phyloP scores from a whole-genome alignment of 2,329 filamentous ascomycete species.

The Epicoccum sorghinum region DNA sequence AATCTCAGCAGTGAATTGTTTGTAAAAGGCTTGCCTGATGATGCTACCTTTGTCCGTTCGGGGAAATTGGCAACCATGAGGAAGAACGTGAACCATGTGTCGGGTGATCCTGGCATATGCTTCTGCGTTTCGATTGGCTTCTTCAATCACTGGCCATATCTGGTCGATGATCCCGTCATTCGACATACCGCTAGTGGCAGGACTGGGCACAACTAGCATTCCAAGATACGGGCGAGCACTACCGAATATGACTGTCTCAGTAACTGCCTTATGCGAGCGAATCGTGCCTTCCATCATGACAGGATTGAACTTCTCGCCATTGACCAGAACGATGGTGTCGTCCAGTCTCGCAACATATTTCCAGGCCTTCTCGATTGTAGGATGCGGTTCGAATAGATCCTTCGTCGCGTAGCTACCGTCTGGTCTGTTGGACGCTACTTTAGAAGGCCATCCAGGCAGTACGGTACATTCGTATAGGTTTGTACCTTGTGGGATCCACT shows the following conservation, averaged over 20 bases:
- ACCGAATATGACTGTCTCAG: slow-evolving; percentile 65
- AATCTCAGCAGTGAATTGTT: slow-evolving; percentile 56
- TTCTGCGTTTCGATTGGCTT: slow-evolving; percentile 57
- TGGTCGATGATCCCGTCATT: slow-evolving; percentile 55
- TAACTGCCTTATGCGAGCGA: slow-evolving; percentile 58
- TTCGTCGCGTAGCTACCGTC: slow-evolving; percentile 36
- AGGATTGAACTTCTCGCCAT: slow-evolving; percentile 58
- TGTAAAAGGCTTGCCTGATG: slow-evolving; percentile 60
- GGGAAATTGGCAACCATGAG: slow-evolving; percentile 55
- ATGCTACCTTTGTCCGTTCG: slow-evolving; percentile 64
- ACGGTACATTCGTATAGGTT: slow-evolving; percentile 51
- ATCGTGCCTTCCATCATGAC: slow-evolving; percentile 61
- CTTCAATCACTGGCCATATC: slow-evolving; percentile 58
- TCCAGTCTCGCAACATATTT: slow-evolving; percentile 55
- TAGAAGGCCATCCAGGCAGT: slow-evolving; percentile 45
- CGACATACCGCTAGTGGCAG: slow-evolving; percentile 48
- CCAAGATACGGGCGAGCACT: slow-evolving; percentile 59
- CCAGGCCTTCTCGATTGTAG: slow-evolving; percentile 52
- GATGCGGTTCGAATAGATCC: slow-evolving; percentile 56
- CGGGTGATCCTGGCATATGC: slow-evolving; percentile 61
- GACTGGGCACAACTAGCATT: slow-evolving; percentile 60
- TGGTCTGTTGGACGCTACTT: slow-evolving; percentile 27
- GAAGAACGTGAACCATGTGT: slow-evolving; percentile 60
- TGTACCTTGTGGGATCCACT: slow-evolving; percentile 46
- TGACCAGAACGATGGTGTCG: slow-evolving; percentile 55